Percentiles rank a stretch among this genome's conserved stretches.
These are phyloP conservation scores for Trichoderma asperellum DNA, from an alignment of 2,329 filamentous ascomycete species.

Conservation along the genomic window DNA sequence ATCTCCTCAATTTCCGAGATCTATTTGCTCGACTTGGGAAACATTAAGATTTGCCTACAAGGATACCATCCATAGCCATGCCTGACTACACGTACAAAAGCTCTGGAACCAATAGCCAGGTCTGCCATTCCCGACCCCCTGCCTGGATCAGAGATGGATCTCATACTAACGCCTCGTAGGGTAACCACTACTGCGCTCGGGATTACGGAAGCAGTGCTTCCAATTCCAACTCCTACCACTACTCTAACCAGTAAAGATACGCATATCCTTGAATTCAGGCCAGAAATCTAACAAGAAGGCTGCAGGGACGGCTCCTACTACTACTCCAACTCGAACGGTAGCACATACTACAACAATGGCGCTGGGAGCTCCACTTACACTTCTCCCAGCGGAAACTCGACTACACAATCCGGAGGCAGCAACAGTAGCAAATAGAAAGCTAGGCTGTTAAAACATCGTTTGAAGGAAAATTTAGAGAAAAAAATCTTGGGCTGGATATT, in stretches of 20 bases:
- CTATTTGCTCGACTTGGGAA: background rate
- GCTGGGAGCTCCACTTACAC: conserved; percentile 64
- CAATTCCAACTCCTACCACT: conserved; percentile 67
- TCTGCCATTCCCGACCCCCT: conserved; percentile 38
- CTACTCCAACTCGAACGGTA: conserved; percentile 71
- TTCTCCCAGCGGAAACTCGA: conserved; percentile 48
- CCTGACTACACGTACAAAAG: conserved; percentile 49
- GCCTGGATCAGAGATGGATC: background rate
- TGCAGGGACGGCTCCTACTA: conserved; percentile 69
- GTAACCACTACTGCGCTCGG: conserved; percentile 69
- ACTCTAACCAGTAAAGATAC: conserved; percentile 62
- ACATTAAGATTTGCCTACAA: background rate
- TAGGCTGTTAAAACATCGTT: background rate
- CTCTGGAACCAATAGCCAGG: conserved; percentile 66
- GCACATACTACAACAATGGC: conserved; percentile 69
- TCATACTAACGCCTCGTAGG: conserved; percentile 46
- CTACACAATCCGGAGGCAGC: conserved; percentile 14
- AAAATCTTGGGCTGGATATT: too few relatives aligned
- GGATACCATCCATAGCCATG: conserved; percentile 27
- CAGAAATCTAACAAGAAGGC: background rate
- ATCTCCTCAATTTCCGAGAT: background rate
- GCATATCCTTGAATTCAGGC: background rate
- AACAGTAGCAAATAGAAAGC: conserved; percentile 21
- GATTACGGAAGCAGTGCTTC: conserved; percentile 61
- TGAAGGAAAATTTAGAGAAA: background rate